Evolutionary conservation across 176 grass and related monocot genomes (phyloP), one percentile per base, ranked within the genome.

Genomic region (Carex kokanica): DNA sequence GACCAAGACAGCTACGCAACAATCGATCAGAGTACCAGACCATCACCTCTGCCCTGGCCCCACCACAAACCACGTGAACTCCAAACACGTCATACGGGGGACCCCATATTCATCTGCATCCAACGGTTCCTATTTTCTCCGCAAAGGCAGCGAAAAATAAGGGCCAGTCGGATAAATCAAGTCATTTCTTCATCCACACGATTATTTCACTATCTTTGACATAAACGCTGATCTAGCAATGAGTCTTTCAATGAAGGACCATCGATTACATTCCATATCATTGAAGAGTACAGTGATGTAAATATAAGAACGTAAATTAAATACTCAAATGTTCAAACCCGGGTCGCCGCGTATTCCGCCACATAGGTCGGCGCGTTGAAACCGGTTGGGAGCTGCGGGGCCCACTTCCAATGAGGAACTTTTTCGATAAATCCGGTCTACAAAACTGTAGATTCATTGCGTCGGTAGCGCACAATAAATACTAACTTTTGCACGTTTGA

Each of bases 1-100:
- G 43, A 45, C 34, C 5, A 51, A 53, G 80, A 82, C 61, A 82
- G 80, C 80, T 82, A 25, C 43, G 80, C 80, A 65, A 63, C 80
- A 82, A 67, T 61, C 45, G 2, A 49, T 49, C 45, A 49, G n/a
- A n/a, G n/a, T n/a, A n/a, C n/a, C n/a, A n/a, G 9, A 49, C 23
- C 61, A 53, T 82, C 57, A 62, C 18, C 56, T 21, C 51, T 56
- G 67, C 36, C 11, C 0, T 43, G 36, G 18, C 67, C 67, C 67
- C 52, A 78, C 78, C 25, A 61, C 78, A 25, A 24, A 54, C 49
- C 74, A 78, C 58, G 55, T 60, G 29, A 58, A 31, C 1, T 14
- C 15, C n/a, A 18, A 34, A 10, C 77, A 78, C 73, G 73, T 78
- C 73, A 78, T 17, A 5, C 18, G 20, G 4, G 73, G 47, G 12